Base-by-base conservation (phyloP, 345 rosid species). In the Salix arbutifolia region DNA sequence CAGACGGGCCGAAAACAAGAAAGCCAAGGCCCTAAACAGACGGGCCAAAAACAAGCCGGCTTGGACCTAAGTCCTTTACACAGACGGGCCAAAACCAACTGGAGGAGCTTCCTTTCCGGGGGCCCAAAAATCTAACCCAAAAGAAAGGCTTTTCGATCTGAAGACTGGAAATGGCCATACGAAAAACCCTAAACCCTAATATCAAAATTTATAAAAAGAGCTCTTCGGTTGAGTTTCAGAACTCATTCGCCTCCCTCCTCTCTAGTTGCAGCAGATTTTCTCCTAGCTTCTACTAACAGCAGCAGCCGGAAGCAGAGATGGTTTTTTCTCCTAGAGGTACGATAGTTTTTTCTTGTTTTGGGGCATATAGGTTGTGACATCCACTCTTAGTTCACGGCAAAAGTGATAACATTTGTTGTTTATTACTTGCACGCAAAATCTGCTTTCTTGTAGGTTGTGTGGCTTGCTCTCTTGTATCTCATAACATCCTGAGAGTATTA, bases 251-350 rank as follows among this genome's bases (percentile, higher is more conserved):
- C 70, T 38, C 53, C 66, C 13, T n/a, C 62, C 62, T 10, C 37
- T 26, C 77, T 33, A 17, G 14, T 26, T 13, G 50, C 28, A 25
- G 69, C 25, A 58, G 62, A 11, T 13, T 28, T n/a, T 4, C 66
- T 11, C 44, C 11, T 19, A 2, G 14, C 25, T 28, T 19, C 30
- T 16, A 17, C 14, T n/a, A 6, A 26, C 0, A 33, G 16, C 14
- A 25, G 28, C 35, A 11, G 18, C 31, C 31, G 6, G 35, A 16
- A 73, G 69, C 46, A 19, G 28, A 5, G 1, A 78, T 78, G 81
- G 52, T n/a, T n/a, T n/a, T n/a, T n/a, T n/a, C 76, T 8, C 76
- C 81, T 21, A 78, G 81, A 78, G 81, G 81, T 78, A 78, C 38
- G 0, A 44, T 33, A 0, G 30, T 44, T 18, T 4, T 40, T 50